Base-by-base conservation (phyloP, 1,284 basidiomycete genomes). In the Coniferiporia sulphurascens region DNA sequence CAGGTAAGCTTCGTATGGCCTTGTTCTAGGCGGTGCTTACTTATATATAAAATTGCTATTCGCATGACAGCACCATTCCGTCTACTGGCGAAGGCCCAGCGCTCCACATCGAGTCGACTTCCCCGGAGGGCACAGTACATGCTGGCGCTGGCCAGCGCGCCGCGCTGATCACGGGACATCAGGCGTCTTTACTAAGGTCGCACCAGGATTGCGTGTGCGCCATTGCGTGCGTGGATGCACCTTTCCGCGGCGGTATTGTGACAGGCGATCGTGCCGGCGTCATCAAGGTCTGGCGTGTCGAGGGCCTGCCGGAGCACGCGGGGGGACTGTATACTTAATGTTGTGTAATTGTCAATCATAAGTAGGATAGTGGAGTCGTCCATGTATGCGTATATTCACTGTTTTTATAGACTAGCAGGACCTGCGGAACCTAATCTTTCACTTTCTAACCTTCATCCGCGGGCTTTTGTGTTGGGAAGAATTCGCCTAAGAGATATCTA, bases 121-220 rank as follows among this genome's bases (percentile, higher is more conserved):
- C 45, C 69, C 74, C n/a, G 66, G 66, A 80, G 9, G 72, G 68
- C 34, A 62, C 74, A 72, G 51, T 79, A 73, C 62, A 61, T 80
- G 74, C 65, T 90, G 86, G 66, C 79, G 87, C 4, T 81, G 80
- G 84, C 1, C 87, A 89, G 66, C 78, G 91, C 36, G 86, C 90
- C 69, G 86, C 85, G 10, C 71, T 93, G 63, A 89, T 93, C 59
- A 87, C 83, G 6, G 81, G 87, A 56, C 88, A 86, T 66, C 92
- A 95, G 68, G 86, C 92, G 67, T 85, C 82, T 56, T 72, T 93
- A 34, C 73, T 94, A 50, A 86, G 82, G 67, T 78, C 85, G 1
- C 93, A 96, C 68, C 89, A 89, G 64, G 94, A 96, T 68, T 83
- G 90, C 2, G 82, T 97, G 22, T 92, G 89, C 1, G 84, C 89